phyloP scores from a whole-genome alignment of 2,329 filamentous ascomycete species.

The Didymella lethalis region DNA sequence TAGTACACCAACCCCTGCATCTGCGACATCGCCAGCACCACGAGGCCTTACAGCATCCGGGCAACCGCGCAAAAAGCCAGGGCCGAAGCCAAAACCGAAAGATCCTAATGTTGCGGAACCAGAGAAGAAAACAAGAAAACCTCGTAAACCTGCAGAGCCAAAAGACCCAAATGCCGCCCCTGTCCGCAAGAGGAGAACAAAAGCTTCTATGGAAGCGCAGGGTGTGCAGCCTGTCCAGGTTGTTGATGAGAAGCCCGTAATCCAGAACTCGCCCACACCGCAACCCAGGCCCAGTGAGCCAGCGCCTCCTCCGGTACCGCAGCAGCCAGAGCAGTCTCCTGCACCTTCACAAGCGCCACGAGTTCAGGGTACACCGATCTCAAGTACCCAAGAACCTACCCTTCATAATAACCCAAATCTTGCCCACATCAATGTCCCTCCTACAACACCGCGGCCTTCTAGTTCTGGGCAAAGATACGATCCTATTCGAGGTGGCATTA shows the following conservation, averaged over 20 bases:
- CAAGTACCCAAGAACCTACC: conserved; percentile 52
- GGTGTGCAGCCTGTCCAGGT: conserved; percentile 33
- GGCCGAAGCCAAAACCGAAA: conserved; percentile 53
- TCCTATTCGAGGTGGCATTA: conserved; percentile 75
- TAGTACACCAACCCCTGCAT: conserved; percentile 44
- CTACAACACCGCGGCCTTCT: conserved; percentile 60
- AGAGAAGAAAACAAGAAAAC: conserved; percentile 56
- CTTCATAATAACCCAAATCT: conserved; percentile 49
- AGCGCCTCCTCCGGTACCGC: conserved; percentile 22
- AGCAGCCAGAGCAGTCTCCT: conserved; percentile 41
- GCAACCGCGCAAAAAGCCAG: conserved; percentile 52
- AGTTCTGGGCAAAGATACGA: conserved; percentile 87
- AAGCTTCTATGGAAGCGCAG: conserved; percentile 49
- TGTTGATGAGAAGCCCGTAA: conserved; percentile 38
- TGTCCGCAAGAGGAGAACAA: conserved; percentile 60
- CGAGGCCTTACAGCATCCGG: conserved; percentile 48
- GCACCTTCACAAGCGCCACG: conserved; percentile 38
- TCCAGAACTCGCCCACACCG: conserved; percentile 37
- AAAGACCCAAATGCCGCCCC: conserved; percentile 59
- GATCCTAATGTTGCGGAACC: conserved; percentile 46
- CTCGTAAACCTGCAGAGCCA: conserved; percentile 55
- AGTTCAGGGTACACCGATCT: conserved; percentile 47
- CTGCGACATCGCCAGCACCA: conserved; percentile 39
- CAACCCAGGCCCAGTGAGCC: conserved; percentile 43
- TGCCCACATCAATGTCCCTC: conserved; percentile 54